Base-by-base conservation (phyloP, 75 land plant species). In the Larix kaempferi region DNA sequence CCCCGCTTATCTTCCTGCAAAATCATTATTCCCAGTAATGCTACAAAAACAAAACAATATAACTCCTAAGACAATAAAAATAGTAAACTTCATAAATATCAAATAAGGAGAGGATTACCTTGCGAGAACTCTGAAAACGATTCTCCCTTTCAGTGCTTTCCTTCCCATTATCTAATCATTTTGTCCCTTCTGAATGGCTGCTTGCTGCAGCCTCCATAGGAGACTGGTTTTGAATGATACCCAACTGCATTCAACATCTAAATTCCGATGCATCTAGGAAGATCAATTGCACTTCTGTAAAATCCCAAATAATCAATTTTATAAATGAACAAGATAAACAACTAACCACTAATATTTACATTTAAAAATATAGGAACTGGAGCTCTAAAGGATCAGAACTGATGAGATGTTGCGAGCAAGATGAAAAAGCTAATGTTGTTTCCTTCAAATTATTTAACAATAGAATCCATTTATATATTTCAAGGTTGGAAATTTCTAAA, bases 61-160 rank as follows among this genome's bases (percentile, higher is more conserved):
- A 37, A 37, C 21, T 37, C 44, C 44, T 41, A 11, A 69, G 29
- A 29, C 39, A 21, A 65, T 11, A 49, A 49, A 49, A 49, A 49
- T 2, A 10, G 19, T 39, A 41, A 19, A 69, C n/a, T 67, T 69
- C 41, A 21, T 69, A 11, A 41, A 69, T 23, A 39, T 39, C n/a
- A 37, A 22, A 41, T 69, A 66, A 35, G 37, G 2, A 66, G 73
- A 69, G 52, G 49, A 25, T 69, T 69, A 69, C 73, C 73, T 69
- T 37, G 23, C 23, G 1, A 69, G 73, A 69, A 10, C 39, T 41
- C 25, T 41, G 73, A n/a, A 41, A 4, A 69, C 39, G 41, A 41
- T 69, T 69, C 41, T 5, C n/a, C 52, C 13, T 69, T 69, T 37
- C 14, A 69, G 73, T 37, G 25, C 22, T 41, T 69, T 41, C 25